A percentile compares a stretch with the other conserved stretches of the same genome.
Evolutionary conservation across 1,284 basidiomycete genomes (phyloP).

Genomic region (Mycosarcoma mackinlayi): DNA sequence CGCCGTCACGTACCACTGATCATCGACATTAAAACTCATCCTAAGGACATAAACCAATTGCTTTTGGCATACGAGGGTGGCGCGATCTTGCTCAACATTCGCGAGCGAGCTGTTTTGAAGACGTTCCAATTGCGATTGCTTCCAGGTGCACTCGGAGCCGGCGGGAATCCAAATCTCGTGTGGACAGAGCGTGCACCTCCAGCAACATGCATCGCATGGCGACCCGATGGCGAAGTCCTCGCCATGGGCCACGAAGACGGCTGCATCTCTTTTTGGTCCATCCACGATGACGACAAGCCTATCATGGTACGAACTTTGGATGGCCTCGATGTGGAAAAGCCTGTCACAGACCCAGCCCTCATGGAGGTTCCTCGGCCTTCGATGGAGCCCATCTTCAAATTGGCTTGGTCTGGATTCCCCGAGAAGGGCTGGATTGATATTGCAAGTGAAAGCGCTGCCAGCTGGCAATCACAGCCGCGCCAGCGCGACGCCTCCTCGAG

Average conservation of each 20-base stretch:
- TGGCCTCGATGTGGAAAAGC: constrained; percentile 57
- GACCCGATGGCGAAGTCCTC: constrained; percentile 72
- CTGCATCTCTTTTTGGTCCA: constrained; percentile 85
- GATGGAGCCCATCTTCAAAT: constrained; percentile 85
- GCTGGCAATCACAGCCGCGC: constrained; percentile 36
- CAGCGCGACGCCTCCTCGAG: constrained; percentile 15
- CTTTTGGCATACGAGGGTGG: constrained; percentile 84
- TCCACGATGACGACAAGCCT: constrained; percentile 83
- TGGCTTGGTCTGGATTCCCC: constrained; percentile 75
- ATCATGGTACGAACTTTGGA: constrained; percentile 75
- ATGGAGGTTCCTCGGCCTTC: constrained; percentile 26
- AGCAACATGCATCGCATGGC: constrained; percentile 80
- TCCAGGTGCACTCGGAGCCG: constrained; percentile 69
- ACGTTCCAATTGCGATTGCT: constrained; percentile 61
- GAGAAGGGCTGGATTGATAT: constrained; percentile 57
- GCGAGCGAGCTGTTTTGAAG: constrained; percentile 51
- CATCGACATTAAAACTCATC: constrained; percentile 73
- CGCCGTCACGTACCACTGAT: constrained; percentile 68
- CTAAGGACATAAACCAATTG: constrained; percentile 81
- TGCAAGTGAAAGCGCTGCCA: constrained; percentile 46
- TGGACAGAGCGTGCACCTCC: constrained; percentile 77
- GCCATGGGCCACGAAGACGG: constrained; percentile 84
- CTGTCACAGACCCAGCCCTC: constrained; percentile 19
- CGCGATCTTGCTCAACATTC: constrained; percentile 62
- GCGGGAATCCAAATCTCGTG: constrained; percentile 71